These are phyloP conservation scores for Leccinum incarnatum DNA, from an alignment of 768 basidiomycete species.

Conservation along the genomic window DNA sequence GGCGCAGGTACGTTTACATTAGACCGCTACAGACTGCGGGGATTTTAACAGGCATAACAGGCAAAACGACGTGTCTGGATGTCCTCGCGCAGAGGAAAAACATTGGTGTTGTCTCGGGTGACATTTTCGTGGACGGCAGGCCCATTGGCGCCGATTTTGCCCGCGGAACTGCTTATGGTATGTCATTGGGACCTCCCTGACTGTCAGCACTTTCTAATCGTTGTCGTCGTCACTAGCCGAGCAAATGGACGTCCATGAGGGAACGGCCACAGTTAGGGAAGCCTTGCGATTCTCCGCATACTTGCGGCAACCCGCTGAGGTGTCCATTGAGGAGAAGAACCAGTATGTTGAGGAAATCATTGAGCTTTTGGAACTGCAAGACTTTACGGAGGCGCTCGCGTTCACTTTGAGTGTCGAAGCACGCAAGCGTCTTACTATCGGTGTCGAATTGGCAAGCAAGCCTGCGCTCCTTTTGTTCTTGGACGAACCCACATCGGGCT, in stretches of 20 bases:
- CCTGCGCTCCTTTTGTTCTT: slow-evolving; percentile 24
- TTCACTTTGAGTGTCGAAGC: slow-evolving; percentile 65
- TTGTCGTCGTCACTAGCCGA: slow-evolving; percentile 46
- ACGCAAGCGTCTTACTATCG: slow-evolving; percentile 86
- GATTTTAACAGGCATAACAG: slow-evolving; percentile 33
- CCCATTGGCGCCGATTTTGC: slow-evolving; percentile 56
- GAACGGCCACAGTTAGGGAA: slow-evolving; percentile 79
- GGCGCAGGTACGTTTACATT: slow-evolving; percentile 54
- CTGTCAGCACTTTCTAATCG: slow-evolving; percentile 22
- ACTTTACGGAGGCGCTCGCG: slow-evolving; percentile 80
- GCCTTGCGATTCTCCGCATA: slow-evolving; percentile 85
- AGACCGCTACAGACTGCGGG: slow-evolving; percentile 6
- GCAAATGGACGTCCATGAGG: slow-evolving; percentile 86
- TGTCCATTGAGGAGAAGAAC: slow-evolving; percentile 72
- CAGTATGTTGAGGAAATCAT: slow-evolving; percentile 81
- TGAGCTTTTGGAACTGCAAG: slow-evolving; percentile 79
- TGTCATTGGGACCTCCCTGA: slow-evolving; percentile 18
- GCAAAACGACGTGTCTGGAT: slow-evolving; percentile 74
- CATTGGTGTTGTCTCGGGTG: slow-evolving; percentile 63
- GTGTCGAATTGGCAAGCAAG: slow-evolving; percentile 87
- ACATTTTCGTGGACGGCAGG: slow-evolving; percentile 63
- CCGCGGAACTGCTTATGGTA: slow-evolving; percentile 78
- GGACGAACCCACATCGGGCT: slow-evolving; percentile 52
- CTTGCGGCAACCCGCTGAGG: slow-evolving; percentile 68
- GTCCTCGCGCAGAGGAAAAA: slow-evolving; percentile 73